A percentile compares a stretch with the other conserved stretches of the same genome.
Conservation (phyloP, 2,329 filamentous ascomycete genomes). For the Penicillium sp. region DNA sequence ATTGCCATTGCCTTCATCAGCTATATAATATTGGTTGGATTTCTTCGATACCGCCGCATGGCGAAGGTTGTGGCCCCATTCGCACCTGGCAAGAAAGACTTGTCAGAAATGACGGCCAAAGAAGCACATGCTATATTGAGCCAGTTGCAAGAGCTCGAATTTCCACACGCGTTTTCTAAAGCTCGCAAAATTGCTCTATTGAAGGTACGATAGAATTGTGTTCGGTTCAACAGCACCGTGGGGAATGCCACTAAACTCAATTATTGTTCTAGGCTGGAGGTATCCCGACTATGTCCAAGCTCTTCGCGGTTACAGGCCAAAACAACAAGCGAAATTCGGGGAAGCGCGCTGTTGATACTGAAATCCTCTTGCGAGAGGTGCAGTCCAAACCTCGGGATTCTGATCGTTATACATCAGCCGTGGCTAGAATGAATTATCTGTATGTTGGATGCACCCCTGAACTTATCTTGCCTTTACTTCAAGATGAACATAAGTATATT, state of each 20-base stretch:
- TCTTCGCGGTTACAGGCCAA: constrained; percentile 50
- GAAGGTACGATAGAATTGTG: constrained; percentile 20
- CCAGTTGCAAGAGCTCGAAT: constrained; percentile 34
- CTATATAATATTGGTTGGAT: not conserved
- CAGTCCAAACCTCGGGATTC: constrained; percentile 38
- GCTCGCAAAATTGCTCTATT: constrained; percentile 28
- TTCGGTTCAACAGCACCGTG: not conserved
- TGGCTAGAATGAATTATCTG: constrained; percentile 61
- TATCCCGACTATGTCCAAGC: constrained; percentile 50
- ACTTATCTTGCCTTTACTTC: not conserved
- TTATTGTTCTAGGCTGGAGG: constrained; percentile 42
- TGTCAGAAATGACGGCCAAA: constrained; percentile 34
- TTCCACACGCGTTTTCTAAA: constrained; percentile 32
- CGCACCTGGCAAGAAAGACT: not conserved
- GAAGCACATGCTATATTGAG: constrained; percentile 32
- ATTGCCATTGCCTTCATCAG: not conserved
- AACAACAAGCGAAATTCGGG: constrained; percentile 44
- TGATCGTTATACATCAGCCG: constrained; percentile 45
- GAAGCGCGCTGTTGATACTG: constrained; percentile 52
- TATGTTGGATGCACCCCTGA: not conserved
- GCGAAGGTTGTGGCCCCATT: constrained; percentile 1
- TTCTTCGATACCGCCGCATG: constrained; percentile 5
- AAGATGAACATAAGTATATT: not conserved
- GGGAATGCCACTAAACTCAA: not conserved
- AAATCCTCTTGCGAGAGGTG: constrained; percentile 47